These are phyloP conservation scores for Schoenoplectus tabernaemontani DNA, from an alignment of 202 grass and related monocot species.

Conservation along the genomic window DNA sequence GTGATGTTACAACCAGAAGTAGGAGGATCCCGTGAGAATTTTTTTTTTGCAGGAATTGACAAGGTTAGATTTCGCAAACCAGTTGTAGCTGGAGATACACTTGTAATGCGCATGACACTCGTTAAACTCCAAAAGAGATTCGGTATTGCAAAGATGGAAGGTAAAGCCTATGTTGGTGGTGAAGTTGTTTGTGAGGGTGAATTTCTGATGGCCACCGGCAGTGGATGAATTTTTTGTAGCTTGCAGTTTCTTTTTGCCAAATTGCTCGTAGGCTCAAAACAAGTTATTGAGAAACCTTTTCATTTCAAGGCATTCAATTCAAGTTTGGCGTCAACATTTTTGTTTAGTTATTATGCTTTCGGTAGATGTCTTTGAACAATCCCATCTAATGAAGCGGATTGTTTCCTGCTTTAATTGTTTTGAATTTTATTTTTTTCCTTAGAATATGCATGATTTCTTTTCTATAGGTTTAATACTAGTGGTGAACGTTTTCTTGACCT, in stretches of 20 bases:
- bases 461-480: background rate
- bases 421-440: background rate
- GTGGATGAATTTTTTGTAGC: constrained; percentile 20
- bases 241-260: background rate
- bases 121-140: constrained; percentile 69
- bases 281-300: background rate
- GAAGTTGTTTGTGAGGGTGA: constrained; percentile 77
- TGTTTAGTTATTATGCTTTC: constrained; percentile 5
- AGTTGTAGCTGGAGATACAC: constrained; percentile 84
- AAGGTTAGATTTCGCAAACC: constrained; percentile 93
- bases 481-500: background rate
- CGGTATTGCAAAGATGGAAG: constrained; percentile 86
- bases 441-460: background rate
- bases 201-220: constrained; percentile 61
- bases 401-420: background rate
- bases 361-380: background rate
- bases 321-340: background rate
- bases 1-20: constrained; percentile 92
- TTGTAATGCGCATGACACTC: constrained; percentile 86
- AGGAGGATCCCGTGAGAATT: constrained; percentile 78
- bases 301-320: background rate
- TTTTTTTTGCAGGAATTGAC: constrained; percentile 90
- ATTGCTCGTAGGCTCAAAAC: background rate
- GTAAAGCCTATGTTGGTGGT: constrained; percentile 76
- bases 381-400: background rate